A percentile compares a stretch with the other conserved stretches of the same genome.
Conservation (phyloP, 306 rosid species). For the Ormosia emarginata region DNA sequence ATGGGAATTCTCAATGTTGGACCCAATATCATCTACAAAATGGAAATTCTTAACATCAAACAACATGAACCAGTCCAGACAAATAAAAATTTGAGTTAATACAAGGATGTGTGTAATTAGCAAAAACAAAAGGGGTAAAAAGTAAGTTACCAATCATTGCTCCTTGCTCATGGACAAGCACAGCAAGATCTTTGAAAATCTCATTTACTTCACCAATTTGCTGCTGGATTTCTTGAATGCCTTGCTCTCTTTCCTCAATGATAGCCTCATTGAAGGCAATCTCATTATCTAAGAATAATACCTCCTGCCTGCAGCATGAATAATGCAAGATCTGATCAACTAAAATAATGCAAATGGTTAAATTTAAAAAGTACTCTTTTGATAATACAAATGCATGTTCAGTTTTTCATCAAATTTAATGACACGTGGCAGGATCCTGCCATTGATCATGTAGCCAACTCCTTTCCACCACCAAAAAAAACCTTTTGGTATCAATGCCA, state of each 20-base stretch:
- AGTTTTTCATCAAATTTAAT: conserved; percentile 8
- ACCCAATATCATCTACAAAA: conserved; percentile 74
- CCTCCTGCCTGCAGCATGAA: conserved; percentile 75
- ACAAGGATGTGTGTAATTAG: not conserved
- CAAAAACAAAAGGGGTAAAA: not conserved
- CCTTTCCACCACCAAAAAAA: not conserved
- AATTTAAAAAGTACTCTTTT: not conserved
- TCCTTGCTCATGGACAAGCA: conserved; percentile 94
- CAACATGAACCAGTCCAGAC: conserved; percentile 14
- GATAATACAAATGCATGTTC: conserved; percentile 7
- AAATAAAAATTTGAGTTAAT: not conserved
- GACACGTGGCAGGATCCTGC: not conserved
- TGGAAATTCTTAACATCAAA: conserved; percentile 23
- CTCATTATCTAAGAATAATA: conserved; percentile 79
- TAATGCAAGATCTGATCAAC: conserved; percentile 17
- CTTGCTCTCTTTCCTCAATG: conserved; percentile 96
- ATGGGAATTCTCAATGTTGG: conserved; percentile 78
- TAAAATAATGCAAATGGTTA: not conserved
- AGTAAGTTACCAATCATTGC: conserved; percentile 64
- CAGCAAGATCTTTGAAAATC: conserved; percentile 93
- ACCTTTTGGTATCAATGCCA: not conserved
- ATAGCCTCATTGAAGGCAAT: conserved; percentile 92
- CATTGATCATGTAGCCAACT: not conserved
- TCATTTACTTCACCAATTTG: conserved; percentile 98
- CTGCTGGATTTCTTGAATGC: conserved; percentile 91